Percentiles rank a stretch among this genome's conserved stretches.
phyloP scores from a whole-genome alignment of 1,284 basidiomycete genomes.

The Rhizopogon hawkerae region DNA sequence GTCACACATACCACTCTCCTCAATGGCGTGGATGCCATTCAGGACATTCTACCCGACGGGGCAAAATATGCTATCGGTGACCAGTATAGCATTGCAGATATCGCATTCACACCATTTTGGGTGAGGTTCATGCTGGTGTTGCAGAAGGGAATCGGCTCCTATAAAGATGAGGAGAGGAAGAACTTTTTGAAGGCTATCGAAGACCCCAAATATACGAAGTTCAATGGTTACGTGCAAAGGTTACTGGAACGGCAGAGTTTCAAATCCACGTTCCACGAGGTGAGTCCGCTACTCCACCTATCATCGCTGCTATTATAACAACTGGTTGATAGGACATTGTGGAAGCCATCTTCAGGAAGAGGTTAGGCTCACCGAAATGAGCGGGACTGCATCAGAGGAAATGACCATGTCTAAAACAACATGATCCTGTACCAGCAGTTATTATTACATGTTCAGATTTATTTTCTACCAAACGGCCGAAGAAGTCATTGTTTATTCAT shows the following conservation, averaged over 20 bases:
- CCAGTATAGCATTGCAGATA: slow-evolving; percentile 31
- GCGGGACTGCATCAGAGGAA: not conserved
- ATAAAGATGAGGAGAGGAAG: slow-evolving; percentile 21
- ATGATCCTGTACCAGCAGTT: not conserved
- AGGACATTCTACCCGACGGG: slow-evolving; percentile 33
- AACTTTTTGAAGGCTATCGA: slow-evolving; percentile 20
- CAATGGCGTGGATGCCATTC: slow-evolving; percentile 33
- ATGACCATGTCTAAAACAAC: not conserved
- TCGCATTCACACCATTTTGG: slow-evolving; percentile 29
- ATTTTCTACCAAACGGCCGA: not conserved
- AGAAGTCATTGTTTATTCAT: not conserved
- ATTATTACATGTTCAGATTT: not conserved
- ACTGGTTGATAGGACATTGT: slow-evolving; percentile 11
- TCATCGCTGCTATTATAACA: not conserved
- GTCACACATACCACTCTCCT: slow-evolving; percentile 20
- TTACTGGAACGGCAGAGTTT: slow-evolving; percentile 23
- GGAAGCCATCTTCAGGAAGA: not conserved
- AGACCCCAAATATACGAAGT: slow-evolving; percentile 21
- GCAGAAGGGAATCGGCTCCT: slow-evolving; percentile 27
- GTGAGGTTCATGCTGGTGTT: slow-evolving; percentile 20
- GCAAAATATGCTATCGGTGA: slow-evolving; percentile 36
- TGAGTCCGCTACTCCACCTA: slow-evolving; percentile 9
- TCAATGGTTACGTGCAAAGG: slow-evolving; percentile 23
- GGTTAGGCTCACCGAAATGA: slow-evolving; percentile 5
- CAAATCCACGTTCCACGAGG: slow-evolving; percentile 26